Evolutionary conservation across 306 rosid species (phyloP), one percentile per base, ranked within the genome.

Genomic region (Sicyos edulis): DNA sequence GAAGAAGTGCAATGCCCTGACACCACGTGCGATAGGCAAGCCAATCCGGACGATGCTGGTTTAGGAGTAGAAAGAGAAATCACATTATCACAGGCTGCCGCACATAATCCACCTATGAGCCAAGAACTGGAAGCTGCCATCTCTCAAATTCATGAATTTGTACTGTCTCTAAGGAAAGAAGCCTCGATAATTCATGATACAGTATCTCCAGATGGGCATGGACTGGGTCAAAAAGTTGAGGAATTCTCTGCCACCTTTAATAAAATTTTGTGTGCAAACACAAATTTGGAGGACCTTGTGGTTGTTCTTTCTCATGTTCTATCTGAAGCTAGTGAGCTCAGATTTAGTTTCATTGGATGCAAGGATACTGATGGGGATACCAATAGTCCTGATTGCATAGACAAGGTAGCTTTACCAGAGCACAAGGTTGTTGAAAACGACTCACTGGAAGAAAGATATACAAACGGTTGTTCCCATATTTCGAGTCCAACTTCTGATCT

Each of bases 321-420:
- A 78, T 86, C 81, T 64, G 82, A 87, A 78, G 95, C 92, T 72
- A 81, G 91, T 66, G 96, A 83, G 15, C 88, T 93, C 78, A 87
- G 88, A 82, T 87, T 86, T 74, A 80, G 82, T 69, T 89, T 85
- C 78, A 84, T 86, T 72, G 91, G 88, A 22, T 89, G 86, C 86
- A 88, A 85, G 83, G 85, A 83, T 73, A 59, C 79, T 63, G 92
- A 83, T 79, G 83, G 82, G 8, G 99, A 89, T 82, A 71, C 80
- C 20, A 87, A 51, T 77, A 86, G 95, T 83, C 92, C 96, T 42
- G 96, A 93, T 84, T 93, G 97, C 82, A 93, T 93, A 64, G 99
- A 93, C 86, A 93, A 93, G 86, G 87, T 93, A 72, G 99, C 87
- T 47, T 79, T 93, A 78, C 96, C 97, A 8, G 96, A 93, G 83